These are phyloP conservation scores for Lenwebbia sp. DNA, from an alignment of 345 rosid genomes.

Conservation along the genomic window DNA sequence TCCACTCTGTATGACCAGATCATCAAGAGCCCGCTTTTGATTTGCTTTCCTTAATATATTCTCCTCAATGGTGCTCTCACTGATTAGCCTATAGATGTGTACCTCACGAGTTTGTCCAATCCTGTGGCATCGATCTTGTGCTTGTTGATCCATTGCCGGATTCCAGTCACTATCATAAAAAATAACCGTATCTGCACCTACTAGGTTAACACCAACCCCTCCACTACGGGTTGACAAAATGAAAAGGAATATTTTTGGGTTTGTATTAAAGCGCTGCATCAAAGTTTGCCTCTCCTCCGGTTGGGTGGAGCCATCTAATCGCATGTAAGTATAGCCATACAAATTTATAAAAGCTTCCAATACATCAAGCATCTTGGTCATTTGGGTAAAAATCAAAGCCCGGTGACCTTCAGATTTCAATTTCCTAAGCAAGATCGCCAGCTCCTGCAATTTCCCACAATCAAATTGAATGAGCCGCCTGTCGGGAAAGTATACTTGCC, in stretches of 20 bases:
- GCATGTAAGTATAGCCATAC: slow-evolving; percentile 98
- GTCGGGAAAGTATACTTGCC: slow-evolving; percentile 97
- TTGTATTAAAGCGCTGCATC: slow-evolving; percentile 99
- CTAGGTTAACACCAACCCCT: slow-evolving; percentile 97
- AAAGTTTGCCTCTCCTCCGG: slow-evolving; percentile 99
- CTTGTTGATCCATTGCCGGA: slow-evolving; percentile 99
- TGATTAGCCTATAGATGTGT: slow-evolving; percentile 89
- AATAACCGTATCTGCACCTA: slow-evolving; percentile 99
- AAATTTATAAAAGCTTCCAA: slow-evolving; percentile 94
- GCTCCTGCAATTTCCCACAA: slow-evolving; percentile 99
- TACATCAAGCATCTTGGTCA: slow-evolving; percentile 99
- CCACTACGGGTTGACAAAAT: slow-evolving; percentile 99
- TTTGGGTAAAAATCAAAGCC: slow-evolving; percentile 96
- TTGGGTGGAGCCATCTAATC: slow-evolving; percentile 98
- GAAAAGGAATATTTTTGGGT: slow-evolving; percentile 93
- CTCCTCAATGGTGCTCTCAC: slow-evolving; percentile 98
- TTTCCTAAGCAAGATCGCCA: slow-evolving; percentile 74
- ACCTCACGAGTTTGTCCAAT: slow-evolving; percentile 99
- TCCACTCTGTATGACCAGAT: slow-evolving; percentile 97
- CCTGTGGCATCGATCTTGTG: slow-evolving; percentile 99
- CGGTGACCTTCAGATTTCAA: slow-evolving; percentile 94
- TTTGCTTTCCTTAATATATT: slow-evolving; percentile 97
- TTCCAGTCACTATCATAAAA: slow-evolving; percentile 99
- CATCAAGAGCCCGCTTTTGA: slow-evolving; percentile 98
- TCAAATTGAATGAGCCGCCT: slow-evolving; percentile 98